Evolutionary conservation across 805 yeast species (phyloP).

Genomic region (Starmerella stigmatis): DNA sequence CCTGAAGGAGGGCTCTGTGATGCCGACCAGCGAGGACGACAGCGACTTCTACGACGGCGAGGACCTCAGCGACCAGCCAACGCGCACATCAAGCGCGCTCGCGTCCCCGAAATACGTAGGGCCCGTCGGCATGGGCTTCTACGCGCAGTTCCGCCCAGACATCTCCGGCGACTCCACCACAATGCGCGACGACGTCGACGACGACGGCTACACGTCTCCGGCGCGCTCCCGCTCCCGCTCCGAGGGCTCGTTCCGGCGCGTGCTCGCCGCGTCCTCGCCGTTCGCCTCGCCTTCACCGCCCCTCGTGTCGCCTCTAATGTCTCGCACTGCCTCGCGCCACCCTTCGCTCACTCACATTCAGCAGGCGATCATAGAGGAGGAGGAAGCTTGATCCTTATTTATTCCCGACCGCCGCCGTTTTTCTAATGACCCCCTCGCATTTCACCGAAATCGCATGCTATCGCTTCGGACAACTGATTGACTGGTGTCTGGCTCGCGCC

Average conservation of each 20-base stretch:
- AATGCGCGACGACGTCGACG: neutral
- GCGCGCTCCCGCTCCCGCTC: conserved; percentile 5
- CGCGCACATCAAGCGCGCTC: neutral
- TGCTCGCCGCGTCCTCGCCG: neutral
- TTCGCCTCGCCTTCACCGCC: neutral
- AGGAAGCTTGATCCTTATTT: conserved; percentile 3
- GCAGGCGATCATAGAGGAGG: conserved; percentile 1
- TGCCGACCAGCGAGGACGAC: conserved; percentile 3
- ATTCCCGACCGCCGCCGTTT: too few species aligned
- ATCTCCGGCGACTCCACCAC: neutral
- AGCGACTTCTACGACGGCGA: conserved; percentile 3
- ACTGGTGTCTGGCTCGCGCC: too few species aligned
- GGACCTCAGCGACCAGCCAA: neutral
- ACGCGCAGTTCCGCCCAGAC: conserved; percentile 10
- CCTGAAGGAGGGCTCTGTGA: neutral
- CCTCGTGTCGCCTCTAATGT: neutral
- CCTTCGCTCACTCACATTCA: neutral
- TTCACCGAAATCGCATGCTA: too few species aligned
- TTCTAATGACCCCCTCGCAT: too few species aligned
- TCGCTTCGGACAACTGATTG: too few species aligned
- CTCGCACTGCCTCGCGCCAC: neutral
- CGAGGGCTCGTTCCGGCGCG: neutral
- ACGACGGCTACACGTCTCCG: conserved; percentile 8
- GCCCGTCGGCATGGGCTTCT: conserved; percentile 7
- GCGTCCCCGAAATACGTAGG: conserved; percentile 1